Conservation (phyloP, 2,329 filamentous ascomycete species). For the Bipolaris bicolor region DNA sequence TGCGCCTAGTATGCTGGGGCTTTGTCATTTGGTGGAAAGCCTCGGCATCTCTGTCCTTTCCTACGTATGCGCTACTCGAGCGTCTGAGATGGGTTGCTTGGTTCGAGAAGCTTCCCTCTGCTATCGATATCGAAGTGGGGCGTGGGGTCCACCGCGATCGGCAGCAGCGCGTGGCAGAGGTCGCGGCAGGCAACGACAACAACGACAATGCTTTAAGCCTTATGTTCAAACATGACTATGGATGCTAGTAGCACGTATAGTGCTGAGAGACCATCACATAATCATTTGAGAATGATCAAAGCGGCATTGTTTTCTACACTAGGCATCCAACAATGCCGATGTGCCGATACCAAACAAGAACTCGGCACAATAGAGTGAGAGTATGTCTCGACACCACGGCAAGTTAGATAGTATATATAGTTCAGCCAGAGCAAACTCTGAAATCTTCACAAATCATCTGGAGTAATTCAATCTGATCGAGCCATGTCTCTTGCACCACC, state of each 20-base stretch:
- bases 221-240: too few species aligned
- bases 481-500: slow-evolving; percentile 65
- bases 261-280: background rate
- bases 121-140: slow-evolving; percentile 1
- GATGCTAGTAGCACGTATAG: background rate
- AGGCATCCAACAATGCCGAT: slow-evolving; percentile 9
- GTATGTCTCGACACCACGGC: background rate
- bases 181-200: background rate
- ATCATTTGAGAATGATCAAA: background rate
- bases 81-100: background rate
- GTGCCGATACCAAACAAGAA: slow-evolving; percentile 10
- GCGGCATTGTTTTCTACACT: background rate
- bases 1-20: background rate
- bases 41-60: too few species aligned
- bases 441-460: background rate
- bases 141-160: background rate
- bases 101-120: slow-evolving; percentile 5
- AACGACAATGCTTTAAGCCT: background rate
- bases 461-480: background rate
- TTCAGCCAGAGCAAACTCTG: background rate
- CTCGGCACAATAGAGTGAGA: background rate
- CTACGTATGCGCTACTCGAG: too few species aligned
- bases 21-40: background rate
- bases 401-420: background rate
- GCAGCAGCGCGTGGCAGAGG: background rate